These are phyloP conservation scores for Solanum verrucosum DNA, from an alignment of 257 asterid species.

Conservation along the genomic window DNA sequence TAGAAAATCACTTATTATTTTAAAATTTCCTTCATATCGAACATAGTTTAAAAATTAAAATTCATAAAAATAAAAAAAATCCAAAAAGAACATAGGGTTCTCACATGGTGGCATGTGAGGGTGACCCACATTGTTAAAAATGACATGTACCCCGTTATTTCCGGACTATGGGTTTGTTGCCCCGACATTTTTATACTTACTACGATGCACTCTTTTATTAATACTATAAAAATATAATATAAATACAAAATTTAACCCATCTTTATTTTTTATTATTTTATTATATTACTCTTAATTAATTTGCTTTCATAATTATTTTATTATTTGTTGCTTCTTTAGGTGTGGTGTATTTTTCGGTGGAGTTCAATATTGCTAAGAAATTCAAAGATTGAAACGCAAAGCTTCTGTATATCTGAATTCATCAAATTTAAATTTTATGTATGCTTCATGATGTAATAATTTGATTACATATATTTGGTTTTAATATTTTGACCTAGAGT, in stretches of 20 bases:
- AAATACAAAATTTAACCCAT: no score
- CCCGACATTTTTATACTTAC: slow-evolving; percentile 14
- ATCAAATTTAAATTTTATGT: no score
- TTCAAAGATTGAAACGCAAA: neutral
- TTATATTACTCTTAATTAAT: neutral
- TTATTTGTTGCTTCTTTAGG: neutral
- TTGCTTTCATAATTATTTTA: neutral
- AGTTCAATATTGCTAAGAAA: no score
- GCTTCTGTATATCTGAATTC: neutral
- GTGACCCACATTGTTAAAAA: slow-evolving; percentile 53
- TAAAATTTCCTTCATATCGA: neutral
- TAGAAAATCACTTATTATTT: no score
- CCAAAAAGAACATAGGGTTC: neutral
- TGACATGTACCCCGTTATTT: slow-evolving; percentile 54
- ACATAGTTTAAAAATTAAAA: neutral
- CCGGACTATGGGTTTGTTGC: slow-evolving; percentile 33
- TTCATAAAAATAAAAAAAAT: neutral
- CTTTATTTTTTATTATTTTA: no score
- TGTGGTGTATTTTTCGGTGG: neutral
- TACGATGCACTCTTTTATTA: neutral
- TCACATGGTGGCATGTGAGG: slow-evolving; percentile 79
- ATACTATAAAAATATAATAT: no score
- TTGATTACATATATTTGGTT: neutral
- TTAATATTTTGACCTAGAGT: neutral
- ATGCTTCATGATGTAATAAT: no score